These are phyloP conservation scores for Actinomortierella wolfii DNA, from an alignment of 371 early-diverging fungal genomes.

Conservation along the genomic window DNA sequence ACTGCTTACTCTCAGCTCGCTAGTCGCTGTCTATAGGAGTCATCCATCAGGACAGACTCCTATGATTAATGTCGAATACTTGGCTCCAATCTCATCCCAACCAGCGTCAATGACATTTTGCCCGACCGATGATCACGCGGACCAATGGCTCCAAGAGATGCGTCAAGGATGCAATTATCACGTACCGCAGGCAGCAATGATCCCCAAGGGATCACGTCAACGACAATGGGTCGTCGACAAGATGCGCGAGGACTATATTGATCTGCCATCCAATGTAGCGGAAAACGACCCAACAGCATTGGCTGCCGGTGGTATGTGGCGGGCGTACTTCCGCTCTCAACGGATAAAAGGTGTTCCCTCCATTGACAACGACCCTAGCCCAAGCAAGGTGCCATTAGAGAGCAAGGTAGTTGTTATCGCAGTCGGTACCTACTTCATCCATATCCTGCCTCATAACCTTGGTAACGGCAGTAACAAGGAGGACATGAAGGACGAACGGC, in stretches of 20 bases:
- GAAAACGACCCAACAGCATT: conserved; percentile 41
- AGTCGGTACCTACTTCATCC: conserved; percentile 25
- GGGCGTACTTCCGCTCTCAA: conserved; percentile 35
- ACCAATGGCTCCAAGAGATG: conserved; percentile 26
- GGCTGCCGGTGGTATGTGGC: conserved; percentile 46
- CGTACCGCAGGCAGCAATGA: conserved; percentile 33
- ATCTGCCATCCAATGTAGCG: conserved; percentile 32
- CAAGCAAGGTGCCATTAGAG: conserved; percentile 30
- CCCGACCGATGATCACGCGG: conserved; percentile 34
- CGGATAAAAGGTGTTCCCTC: conserved; percentile 35
- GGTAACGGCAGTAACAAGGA: conserved; percentile 41
- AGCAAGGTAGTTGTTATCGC: conserved; percentile 35
- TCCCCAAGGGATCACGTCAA: conserved; percentile 38
- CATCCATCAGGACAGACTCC: conserved; percentile 10
- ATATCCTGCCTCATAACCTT: conserved; percentile 41
- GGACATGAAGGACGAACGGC: conserved; percentile 45
- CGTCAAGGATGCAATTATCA: conserved; percentile 46
- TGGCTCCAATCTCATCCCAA: conserved; percentile 40
- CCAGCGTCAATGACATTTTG: conserved; percentile 40
- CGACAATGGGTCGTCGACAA: conserved; percentile 41
- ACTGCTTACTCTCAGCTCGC: conserved; percentile 31
- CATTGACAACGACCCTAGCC: conserved; percentile 12
- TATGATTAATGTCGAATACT: conserved; percentile 29
- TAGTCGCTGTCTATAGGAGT: conserved; percentile 27
- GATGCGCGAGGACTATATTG: conserved; percentile 30